Conservation (phyloP, 306 rosid species). For the cucumber (Cucumis sativus) region DNA sequence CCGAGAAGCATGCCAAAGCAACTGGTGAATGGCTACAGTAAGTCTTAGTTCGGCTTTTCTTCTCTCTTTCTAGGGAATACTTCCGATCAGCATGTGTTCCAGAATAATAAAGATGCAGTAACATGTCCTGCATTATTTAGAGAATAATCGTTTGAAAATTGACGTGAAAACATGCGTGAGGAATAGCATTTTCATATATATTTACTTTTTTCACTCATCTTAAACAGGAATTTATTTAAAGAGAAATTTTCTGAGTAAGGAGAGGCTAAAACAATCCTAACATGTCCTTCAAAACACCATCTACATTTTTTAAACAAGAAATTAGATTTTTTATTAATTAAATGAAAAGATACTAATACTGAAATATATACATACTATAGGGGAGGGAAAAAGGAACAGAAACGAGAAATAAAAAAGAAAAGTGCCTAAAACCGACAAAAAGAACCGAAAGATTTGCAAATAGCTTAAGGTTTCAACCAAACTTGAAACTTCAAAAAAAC, state of each 20-base stretch:
- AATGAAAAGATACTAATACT: too few relatives aligned
- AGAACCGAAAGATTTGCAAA: too few relatives aligned
- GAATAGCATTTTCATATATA: not conserved
- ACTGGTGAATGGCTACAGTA: conserved; percentile 82
- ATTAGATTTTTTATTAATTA: too few relatives aligned
- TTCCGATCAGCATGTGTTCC: not conserved
- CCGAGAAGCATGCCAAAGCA: conserved; percentile 69
- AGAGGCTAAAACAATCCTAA: not conserved
- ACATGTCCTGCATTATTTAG: not conserved
- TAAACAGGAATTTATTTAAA: not conserved
- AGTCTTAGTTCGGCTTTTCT: conserved; percentile 15
- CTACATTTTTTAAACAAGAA: not conserved
- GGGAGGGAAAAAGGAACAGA: too few relatives aligned
- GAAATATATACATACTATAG: too few relatives aligned
- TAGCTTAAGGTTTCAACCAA: too few relatives aligned
- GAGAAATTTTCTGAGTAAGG: not conserved
- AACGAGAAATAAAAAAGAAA: too few relatives aligned
- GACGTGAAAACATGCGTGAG: conserved; percentile 2
- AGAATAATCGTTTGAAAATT: not conserved
- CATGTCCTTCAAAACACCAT: not conserved
- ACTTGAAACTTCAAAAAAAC: too few relatives aligned
- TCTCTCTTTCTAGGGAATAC: not conserved
- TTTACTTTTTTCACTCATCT: not conserved
- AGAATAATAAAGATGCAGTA: not conserved
- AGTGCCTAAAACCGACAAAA: too few relatives aligned